These are phyloP conservation scores for Ophiostoma fasciatum DNA, from an alignment of 2,329 filamentous ascomycete genomes.

Conservation along the genomic window DNA sequence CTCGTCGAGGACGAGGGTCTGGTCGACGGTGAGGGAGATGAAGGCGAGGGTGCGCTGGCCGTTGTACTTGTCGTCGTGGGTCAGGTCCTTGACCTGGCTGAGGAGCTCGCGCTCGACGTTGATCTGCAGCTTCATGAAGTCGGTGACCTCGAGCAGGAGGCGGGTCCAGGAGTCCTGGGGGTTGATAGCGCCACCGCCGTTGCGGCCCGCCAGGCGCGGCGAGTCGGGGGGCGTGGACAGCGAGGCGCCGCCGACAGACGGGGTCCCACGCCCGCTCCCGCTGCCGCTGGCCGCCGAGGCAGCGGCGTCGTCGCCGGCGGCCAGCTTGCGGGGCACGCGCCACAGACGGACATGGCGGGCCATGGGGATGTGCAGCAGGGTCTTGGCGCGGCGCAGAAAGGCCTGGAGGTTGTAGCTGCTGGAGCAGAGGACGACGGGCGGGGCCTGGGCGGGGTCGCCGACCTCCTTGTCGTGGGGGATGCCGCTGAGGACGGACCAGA, in stretches of 20 bases:
- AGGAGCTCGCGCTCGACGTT: constrained; percentile 50
- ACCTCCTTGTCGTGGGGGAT: constrained; percentile 41
- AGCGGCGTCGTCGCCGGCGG: constrained; percentile 14
- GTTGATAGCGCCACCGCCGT: constrained; percentile 1
- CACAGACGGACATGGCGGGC: constrained; percentile 65
- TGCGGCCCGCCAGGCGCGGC: constrained; percentile 9
- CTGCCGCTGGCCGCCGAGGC: no score
- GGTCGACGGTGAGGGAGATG: constrained; percentile 54
- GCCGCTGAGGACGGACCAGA: constrained; percentile 48
- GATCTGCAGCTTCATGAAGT: constrained; percentile 47
- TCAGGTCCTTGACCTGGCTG: constrained; percentile 49
- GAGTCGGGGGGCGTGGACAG: constrained; percentile 17
- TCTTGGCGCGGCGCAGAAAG: constrained; percentile 66
- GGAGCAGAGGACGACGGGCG: constrained; percentile 56
- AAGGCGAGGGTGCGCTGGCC: constrained; percentile 51
- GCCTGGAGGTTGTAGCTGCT: constrained; percentile 52
- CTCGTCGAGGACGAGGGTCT: constrained; percentile 75
- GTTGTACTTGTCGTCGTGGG: constrained; percentile 62
- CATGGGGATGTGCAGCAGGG: constrained; percentile 48
- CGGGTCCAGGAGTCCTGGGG: constrained; percentile 22
- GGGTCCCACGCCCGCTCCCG: no score
- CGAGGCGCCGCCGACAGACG: not conserved
- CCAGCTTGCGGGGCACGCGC: constrained; percentile 40
- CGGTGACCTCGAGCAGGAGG: constrained; percentile 45
- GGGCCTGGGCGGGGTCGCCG: constrained; percentile 44